Base-by-base conservation (phyloP, 805 yeast species). In the Candida adriatica region DNA sequence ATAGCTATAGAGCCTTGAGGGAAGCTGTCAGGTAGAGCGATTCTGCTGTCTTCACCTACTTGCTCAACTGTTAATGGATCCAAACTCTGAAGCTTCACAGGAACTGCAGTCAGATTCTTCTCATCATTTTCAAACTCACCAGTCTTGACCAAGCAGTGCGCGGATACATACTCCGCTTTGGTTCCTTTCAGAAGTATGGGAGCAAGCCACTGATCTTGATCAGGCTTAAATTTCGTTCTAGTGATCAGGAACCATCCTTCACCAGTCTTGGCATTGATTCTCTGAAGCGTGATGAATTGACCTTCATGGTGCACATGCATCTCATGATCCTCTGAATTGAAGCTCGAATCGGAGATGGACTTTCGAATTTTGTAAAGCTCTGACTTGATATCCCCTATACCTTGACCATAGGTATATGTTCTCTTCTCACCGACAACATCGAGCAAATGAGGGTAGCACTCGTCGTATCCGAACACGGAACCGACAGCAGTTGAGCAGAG, bases 291-390 rank as follows among this genome's bases (percentile, higher is more conserved):
- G 37, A 90, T 84, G 55, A 70, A 90, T 55, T 88, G 95, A 10
- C 84, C 95, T 41, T 87, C 94, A 49, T 84, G 96, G 51, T 90
- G 96, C 24, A 90, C 83, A 54, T 84, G 90, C 82, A 84, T 86
- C 57, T 90, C 96, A 46, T 83, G 83, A 41, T 84, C 94, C 33
- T 62, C 67, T 24, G 58, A 52, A 30, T 53, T 56, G 22, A 45
- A 43, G 22, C 56, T 56, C 38, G 77, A 75, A 15, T 55, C 56
- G 2, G 85, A 75, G 30, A 82, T 65, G 8, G 64, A 55, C 25
- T 62, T 58, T 42, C 92, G 66, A n/a, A 82, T 70, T 8, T 55
- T 56, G 49, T 79, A 71, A 32, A 83, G 58, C 36, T 67, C 60
- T 11, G 58, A 48, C 55, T 88, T 92, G n/a, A 83, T 79, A 31